Conservation (phyloP, 768 basidiomycete species). For the Tulasnella sp. region DNA sequence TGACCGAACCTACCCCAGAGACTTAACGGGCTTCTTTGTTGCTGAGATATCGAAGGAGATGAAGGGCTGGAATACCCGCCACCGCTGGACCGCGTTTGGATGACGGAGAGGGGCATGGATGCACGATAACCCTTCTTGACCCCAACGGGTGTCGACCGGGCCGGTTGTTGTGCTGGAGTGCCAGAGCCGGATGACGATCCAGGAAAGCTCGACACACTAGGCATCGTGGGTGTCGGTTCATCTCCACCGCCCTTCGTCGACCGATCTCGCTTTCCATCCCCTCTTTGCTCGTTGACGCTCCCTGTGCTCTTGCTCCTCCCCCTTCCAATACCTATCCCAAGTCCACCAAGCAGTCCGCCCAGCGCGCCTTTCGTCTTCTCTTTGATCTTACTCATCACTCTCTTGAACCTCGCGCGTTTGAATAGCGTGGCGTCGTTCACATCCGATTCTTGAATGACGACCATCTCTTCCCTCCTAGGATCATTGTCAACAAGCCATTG, state of each 20-base stretch:
- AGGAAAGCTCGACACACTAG: not conserved
- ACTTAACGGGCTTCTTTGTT: constrained; percentile 1
- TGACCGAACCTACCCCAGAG: not conserved
- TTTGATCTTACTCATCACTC: constrained; percentile 25
- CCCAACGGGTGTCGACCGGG: not conserved
- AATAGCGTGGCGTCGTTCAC: constrained; percentile 45
- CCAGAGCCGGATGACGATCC: not conserved
- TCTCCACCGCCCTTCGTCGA: not conserved
- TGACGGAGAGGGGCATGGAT: not conserved
- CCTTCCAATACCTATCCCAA: not conserved
- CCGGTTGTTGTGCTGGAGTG: not conserved
- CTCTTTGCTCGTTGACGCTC: constrained; percentile 11
- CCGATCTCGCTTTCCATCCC: not conserved
- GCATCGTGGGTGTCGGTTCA: not conserved
- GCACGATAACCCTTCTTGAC: constrained; percentile 2
- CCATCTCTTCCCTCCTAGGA: constrained; percentile 37
- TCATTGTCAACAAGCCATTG: constrained; percentile 62
- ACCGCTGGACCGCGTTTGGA: not conserved
- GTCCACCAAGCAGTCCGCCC: constrained; percentile 6
- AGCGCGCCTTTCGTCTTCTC: constrained; percentile 24
- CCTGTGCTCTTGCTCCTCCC: constrained; percentile 12
- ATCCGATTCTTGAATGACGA: constrained; percentile 65
- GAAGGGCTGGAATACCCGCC: too few relatives aligned
- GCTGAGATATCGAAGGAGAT: too few relatives aligned
- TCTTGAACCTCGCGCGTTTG: constrained; percentile 22